phyloP scores from a whole-genome alignment of 2,329 filamentous ascomycete genomes.

The Microsporum audouinii region DNA sequence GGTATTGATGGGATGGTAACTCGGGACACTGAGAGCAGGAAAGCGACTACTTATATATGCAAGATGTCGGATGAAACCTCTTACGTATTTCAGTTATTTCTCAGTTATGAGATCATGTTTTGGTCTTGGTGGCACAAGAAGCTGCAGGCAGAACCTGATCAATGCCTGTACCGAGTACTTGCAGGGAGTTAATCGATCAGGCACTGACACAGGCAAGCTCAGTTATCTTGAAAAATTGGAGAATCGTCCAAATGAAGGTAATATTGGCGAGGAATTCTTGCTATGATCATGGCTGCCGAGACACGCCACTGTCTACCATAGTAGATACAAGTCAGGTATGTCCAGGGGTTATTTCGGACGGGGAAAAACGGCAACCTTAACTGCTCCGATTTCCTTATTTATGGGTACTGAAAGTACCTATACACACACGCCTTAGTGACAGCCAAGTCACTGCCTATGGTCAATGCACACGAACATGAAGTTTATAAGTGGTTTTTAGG shows the following conservation, averaged over 20 bases:
- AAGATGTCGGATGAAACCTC: background rate
- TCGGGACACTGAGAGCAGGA: background rate
- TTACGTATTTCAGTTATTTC: background rate
- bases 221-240: background rate
- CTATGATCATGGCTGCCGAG: background rate
- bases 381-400: background rate
- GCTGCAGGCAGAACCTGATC: background rate
- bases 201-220: background rate
- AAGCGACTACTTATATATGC: background rate
- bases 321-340: background rate
- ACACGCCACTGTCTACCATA: background rate
- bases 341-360: background rate
- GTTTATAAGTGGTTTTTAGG: background rate
- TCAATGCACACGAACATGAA: background rate
- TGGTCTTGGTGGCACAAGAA: background rate
- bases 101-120: background rate
- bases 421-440: background rate
- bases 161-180: background rate
- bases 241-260: background rate
- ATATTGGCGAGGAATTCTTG: background rate
- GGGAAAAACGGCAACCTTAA: background rate
- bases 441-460: background rate
- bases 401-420: background rate
- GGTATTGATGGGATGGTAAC: too few relatives aligned
- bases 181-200: background rate